Evolutionary conservation across 1,139 yeast species (phyloP), one percentile per base, ranked within the genome.

Genomic region (Nakaseomyces bracarensis): DNA sequence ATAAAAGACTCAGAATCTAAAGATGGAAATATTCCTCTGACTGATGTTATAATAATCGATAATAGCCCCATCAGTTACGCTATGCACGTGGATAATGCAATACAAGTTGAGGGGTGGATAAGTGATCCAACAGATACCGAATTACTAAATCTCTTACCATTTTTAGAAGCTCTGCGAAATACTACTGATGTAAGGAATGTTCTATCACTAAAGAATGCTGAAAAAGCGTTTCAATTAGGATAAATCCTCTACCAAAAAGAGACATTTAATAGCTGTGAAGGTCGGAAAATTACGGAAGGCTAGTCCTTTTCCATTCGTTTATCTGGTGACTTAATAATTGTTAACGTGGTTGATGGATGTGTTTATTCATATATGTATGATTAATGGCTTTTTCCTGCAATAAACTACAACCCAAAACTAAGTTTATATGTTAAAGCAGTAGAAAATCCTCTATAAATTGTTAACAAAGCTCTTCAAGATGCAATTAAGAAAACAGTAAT

Each of bases 41-140:
- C 81, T 46, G 82, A 80, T 54, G 77, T 86, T 26, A 69, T 89
- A 46, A 82, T 91, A 37, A 72, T 91, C 43, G 98, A 91, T 65
- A 91, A 91, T 64, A 86, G 96, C 6, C 97, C 97, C 1, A 72
- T 86, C 9, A 82, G 94, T 57, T 91, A 85, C 61, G 81, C 87
- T 10, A 65, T 77, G 59, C 91, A 91, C 58, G 85, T 79, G 49
- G 79, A 80, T 52, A 91, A 91, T 58, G 98, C 96, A 1, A 79
- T 91, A 28, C 79, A 82, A 66, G 86, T 91, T 16, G 96, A 89
- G 63, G 97, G 98, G 36, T 91, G 98, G 98, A 86, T 91, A 49
- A 86, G 85, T 56, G 98, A 91, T 63, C 95, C 94, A 16, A 76
- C 81, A 36, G 98, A 91, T 59, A 71, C 80, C 20, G 95, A 86